Conservation (phyloP, 257 asterid genomes). For the Perilla frutescens region DNA sequence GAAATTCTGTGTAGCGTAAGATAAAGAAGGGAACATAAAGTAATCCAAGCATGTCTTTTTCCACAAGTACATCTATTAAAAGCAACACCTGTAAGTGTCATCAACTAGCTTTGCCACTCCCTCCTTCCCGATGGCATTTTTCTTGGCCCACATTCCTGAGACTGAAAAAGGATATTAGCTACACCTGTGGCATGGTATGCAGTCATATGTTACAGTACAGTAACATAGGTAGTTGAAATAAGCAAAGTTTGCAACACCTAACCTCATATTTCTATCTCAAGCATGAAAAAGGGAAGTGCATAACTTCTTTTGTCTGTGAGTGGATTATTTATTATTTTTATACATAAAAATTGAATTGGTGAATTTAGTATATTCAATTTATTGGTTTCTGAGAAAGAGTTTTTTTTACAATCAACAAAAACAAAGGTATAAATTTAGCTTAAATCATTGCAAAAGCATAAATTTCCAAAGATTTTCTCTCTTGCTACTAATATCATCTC, state of each 20-base stretch:
- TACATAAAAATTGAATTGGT: background rate
- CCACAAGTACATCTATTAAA: constrained; percentile 19
- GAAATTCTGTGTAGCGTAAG: constrained; percentile 17
- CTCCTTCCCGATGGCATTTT: constrained; percentile 76
- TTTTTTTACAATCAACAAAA: constrained; percentile 20
- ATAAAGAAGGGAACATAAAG: constrained; percentile 4
- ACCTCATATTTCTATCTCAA: constrained; percentile 19
- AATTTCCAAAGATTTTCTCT: constrained; percentile 6
- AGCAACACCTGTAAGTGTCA: constrained; percentile 83
- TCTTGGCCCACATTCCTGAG: constrained; percentile 86
- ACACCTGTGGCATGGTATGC: background rate
- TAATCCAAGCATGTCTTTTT: constrained; percentile 7
- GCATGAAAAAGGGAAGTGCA: background rate
- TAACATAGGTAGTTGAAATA: constrained; percentile 2
- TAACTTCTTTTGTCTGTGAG: background rate
- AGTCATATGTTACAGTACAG: constrained; percentile 4
- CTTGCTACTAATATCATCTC: constrained; percentile 6
- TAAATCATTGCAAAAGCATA: background rate
- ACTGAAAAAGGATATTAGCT: constrained; percentile 41
- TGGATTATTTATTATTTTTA: background rate
- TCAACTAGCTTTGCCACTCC: constrained; percentile 88
- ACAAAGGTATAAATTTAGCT: background rate
- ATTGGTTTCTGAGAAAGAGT: constrained; percentile 12
- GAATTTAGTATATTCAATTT: background rate
- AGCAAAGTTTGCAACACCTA: background rate